phyloP scores from a whole-genome alignment of 2,329 filamentous ascomycete species.

The Ceratocystis cacaofunesta region DNA sequence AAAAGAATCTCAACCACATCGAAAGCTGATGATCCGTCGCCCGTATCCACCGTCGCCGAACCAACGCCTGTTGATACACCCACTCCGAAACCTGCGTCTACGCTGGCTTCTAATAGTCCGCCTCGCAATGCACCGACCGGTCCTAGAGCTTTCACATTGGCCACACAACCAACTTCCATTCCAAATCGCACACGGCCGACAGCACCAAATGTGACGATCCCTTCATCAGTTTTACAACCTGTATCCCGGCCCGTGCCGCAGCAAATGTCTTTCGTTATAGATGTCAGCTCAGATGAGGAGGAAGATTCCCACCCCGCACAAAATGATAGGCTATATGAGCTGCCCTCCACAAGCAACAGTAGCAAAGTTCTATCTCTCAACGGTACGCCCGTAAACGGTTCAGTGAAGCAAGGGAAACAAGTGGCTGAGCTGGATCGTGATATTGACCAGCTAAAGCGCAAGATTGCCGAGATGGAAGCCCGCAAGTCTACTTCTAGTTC shows the following conservation, averaged over 20 bases:
- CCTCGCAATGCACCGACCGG: conserved; percentile 6
- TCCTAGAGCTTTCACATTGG: not conserved
- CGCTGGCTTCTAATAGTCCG: not conserved
- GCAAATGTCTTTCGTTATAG: conserved; percentile 11
- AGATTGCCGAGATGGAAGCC: conserved; percentile 44
- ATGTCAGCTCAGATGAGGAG: conserved; percentile 14
- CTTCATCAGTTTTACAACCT: not conserved
- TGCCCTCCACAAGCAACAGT: conserved; percentile 4
- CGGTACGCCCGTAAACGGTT: not conserved
- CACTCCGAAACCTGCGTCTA: not conserved
- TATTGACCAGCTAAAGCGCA: conserved; percentile 46
- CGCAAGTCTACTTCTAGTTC: conserved; percentile 27
- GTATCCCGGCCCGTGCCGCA: conserved; percentile 1
- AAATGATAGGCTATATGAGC: conserved; percentile 1
- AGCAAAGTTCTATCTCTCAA: not conserved
- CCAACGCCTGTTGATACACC: too few species aligned
- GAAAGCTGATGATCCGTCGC: not conserved
- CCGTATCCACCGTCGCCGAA: not conserved
- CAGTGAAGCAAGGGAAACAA: not conserved
- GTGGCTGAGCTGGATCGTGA: conserved; percentile 31
- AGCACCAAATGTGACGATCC: not conserved
- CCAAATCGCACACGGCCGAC: not conserved
- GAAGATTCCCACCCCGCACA: conserved; percentile 15
- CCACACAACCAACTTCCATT: not conserved
- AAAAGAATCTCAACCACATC: conserved; percentile 11